Evolutionary conservation across 116 monocot genomes (phyloP).

Genomic region (Zostera marina): DNA sequence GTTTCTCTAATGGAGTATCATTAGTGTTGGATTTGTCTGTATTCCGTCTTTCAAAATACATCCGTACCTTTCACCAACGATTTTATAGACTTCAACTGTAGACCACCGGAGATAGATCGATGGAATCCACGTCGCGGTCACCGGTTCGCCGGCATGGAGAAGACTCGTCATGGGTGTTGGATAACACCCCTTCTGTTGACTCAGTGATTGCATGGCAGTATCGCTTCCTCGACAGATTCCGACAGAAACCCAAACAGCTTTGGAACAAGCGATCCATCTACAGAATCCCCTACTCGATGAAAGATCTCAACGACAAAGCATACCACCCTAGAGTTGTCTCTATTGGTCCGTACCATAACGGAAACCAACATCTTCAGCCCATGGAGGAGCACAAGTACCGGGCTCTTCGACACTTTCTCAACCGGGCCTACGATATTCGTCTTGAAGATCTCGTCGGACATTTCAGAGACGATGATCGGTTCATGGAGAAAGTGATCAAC

Average conservation of each 20-base stretch:
- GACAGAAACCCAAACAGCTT: neutral
- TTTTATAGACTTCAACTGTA: too few species aligned
- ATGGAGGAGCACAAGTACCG: constrained; percentile 17
- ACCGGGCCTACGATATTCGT: neutral
- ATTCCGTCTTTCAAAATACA: too few species aligned
- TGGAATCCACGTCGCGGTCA: too few species aligned
- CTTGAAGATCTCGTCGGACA: neutral
- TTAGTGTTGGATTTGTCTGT: too few species aligned
- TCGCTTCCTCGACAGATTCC: constrained; percentile 3
- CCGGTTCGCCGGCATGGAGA: neutral
- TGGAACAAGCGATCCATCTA: constrained; percentile 6
- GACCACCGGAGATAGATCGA: too few species aligned
- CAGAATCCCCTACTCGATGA: neutral
- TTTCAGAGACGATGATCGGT: neutral
- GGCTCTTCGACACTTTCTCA: neutral
- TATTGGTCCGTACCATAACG: constrained; percentile 20
- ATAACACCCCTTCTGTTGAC: too few species aligned
- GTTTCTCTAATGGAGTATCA: too few species aligned
- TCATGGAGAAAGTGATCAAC: neutral
- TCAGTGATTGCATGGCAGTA: too few species aligned
- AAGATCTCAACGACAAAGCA: constrained; percentile 1
- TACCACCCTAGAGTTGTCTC: constrained; percentile 14
- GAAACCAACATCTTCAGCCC: neutral
- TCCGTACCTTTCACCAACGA: too few species aligned
- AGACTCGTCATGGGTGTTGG: too few species aligned